phyloP scores from a whole-genome alignment of 2,329 filamentous ascomycete species.

The Davidsoniella eucalypti region DNA sequence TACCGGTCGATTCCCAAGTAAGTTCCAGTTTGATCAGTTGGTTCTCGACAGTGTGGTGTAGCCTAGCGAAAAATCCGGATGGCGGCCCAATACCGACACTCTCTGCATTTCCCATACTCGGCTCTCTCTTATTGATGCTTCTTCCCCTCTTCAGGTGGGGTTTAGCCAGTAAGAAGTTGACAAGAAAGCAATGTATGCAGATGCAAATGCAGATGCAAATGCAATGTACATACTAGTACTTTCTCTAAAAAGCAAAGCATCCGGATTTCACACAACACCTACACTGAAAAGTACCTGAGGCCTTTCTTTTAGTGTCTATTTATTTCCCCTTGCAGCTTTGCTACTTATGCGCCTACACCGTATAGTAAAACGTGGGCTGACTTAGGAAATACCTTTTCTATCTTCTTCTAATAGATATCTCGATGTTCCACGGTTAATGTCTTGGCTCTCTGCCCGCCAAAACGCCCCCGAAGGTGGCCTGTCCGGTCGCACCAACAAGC shows the following conservation, averaged over 20 bases:
- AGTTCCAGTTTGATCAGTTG: conserved; percentile 17
- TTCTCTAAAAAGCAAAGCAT: no score
- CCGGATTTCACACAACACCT: no score
- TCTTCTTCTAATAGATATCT: conserved; percentile 40
- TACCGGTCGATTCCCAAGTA: conserved; percentile 57
- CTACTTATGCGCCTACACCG: neutral
- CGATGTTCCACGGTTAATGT: conserved; percentile 57
- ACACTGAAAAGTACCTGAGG: neutral
- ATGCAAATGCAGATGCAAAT: neutral
- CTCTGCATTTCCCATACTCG: conserved; percentile 7
- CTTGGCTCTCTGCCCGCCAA: conserved; percentile 82
- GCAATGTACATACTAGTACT: neutral
- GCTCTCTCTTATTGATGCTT: neutral
- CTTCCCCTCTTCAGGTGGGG: neutral
- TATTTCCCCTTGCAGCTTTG: neutral
- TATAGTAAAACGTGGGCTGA: neutral
- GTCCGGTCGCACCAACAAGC: conserved; percentile 87
- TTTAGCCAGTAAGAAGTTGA: conserved; percentile 22
- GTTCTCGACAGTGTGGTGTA: no score
- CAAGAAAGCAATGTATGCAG: conserved; percentile 18
- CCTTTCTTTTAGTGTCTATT: no score
- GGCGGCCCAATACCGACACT: neutral
- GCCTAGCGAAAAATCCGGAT: no score
- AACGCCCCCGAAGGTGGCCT: conserved; percentile 85
- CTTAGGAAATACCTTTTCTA: neutral